Conservation (phyloP, 2,329 filamentous ascomycete genomes). For the Alternaria incomplexa region DNA sequence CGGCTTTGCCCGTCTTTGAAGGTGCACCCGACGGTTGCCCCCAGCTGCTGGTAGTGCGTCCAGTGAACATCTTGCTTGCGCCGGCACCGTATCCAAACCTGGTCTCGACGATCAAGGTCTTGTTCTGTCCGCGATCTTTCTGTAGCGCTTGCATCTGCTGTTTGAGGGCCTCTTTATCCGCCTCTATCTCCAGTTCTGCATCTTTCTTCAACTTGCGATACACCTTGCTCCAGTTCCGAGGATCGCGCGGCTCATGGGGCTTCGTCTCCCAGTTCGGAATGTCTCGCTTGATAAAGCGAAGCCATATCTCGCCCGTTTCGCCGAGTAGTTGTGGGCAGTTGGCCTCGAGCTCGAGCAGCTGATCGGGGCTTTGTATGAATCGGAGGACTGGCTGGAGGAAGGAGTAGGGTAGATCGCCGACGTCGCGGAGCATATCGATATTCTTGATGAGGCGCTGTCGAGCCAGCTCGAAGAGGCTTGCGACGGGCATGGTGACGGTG, state of each 20-base stretch:
- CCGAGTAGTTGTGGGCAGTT: slow-evolving; percentile 78
- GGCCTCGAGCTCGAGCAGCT: slow-evolving; percentile 74
- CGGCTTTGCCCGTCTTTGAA: slow-evolving; percentile 43
- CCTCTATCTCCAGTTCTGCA: slow-evolving; percentile 45
- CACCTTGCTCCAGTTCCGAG: slow-evolving; percentile 76
- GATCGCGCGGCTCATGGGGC: slow-evolving; percentile 67
- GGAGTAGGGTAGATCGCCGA: slow-evolving; percentile 74
- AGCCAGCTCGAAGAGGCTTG: slow-evolving; percentile 49
- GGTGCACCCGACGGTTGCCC: slow-evolving; percentile 33
- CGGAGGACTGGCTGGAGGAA: slow-evolving; percentile 71
- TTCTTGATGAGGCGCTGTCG: slow-evolving; percentile 50
- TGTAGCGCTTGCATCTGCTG: slow-evolving; percentile 41
- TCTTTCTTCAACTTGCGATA: slow-evolving; percentile 62
- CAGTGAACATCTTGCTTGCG: slow-evolving; percentile 22
- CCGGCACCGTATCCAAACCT: slow-evolving; percentile 31
- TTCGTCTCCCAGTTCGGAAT: slow-evolving; percentile 71
- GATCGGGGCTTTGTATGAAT: slow-evolving; percentile 73
- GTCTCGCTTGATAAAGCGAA: slow-evolving; percentile 76
- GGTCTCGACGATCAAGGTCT: slow-evolving; percentile 41
- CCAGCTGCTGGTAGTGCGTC: slow-evolving; percentile 24
- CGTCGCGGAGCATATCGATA: slow-evolving; percentile 63
- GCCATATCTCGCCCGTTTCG: slow-evolving; percentile 76
- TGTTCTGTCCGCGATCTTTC: slow-evolving; percentile 36
- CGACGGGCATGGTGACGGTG: slow-evolving; percentile 39
- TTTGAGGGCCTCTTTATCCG: slow-evolving; percentile 40